These are phyloP conservation scores for Termitomyces sp. DNA, from an alignment of 768 basidiomycete genomes.

Conservation along the genomic window DNA sequence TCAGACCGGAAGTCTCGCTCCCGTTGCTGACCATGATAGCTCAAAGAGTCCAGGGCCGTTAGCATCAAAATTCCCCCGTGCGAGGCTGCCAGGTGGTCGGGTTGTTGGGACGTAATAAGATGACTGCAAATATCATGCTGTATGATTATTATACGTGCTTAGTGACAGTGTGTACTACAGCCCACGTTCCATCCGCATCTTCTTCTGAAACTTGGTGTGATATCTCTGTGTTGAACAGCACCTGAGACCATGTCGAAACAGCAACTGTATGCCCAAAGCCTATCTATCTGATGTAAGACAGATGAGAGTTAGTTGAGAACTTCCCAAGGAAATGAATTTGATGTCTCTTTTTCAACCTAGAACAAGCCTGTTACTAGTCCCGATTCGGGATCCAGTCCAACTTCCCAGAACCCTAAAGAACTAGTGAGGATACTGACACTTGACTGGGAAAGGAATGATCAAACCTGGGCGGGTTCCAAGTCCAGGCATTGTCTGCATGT, in stretches of 20 bases:
- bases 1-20: conserved; percentile 5
- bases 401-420: conserved; percentile 81
- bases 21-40: neutral
- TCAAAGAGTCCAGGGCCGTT: neutral
- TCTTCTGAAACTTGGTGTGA: conserved; percentile 3
- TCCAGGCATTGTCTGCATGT: conserved; percentile 99
- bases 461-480: conserved; percentile 84
- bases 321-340: neutral
- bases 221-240: conserved; percentile 15
- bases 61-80: neutral
- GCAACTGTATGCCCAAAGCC: neutral
- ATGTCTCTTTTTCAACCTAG: conserved; percentile 28
- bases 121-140: neutral
- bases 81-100: conserved; percentile 18
- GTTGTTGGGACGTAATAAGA: neutral
- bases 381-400: conserved; percentile 70
- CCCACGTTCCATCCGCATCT: neutral
- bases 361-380: conserved; percentile 86
- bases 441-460: conserved; percentile 3
- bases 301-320: conserved; percentile 19
- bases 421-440: conserved; percentile 4
- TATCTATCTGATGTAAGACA: conserved; percentile 14
- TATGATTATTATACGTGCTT: neutral
- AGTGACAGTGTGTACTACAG: neutral
- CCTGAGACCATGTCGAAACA: conserved; percentile 7